A percentile compares a stretch with the other conserved stretches of the same genome.
phyloP scores from a whole-genome alignment of 1,139 yeast genomes.

The Taphrina pruni region DNA sequence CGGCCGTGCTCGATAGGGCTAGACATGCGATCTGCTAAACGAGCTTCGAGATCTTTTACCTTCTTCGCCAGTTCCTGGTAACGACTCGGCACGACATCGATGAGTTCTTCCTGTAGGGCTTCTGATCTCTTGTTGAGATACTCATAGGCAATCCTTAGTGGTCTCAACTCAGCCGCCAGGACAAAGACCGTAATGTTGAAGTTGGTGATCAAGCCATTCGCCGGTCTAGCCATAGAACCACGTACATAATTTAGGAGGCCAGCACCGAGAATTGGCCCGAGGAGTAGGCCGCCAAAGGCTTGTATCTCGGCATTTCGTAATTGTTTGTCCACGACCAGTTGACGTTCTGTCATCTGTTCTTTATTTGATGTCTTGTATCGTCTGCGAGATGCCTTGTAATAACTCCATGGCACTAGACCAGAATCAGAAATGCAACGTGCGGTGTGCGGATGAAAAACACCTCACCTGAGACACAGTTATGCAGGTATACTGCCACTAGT shows the following conservation, averaged over 20 bases:
- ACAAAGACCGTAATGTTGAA: slow-evolving; percentile 45
- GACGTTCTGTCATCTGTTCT: slow-evolving; percentile 13
- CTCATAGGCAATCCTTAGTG: slow-evolving; percentile 27
- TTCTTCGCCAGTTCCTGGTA: slow-evolving; percentile 12
- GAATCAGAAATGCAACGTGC: neutral
- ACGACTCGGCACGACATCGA: slow-evolving; percentile 26
- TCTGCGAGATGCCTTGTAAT: slow-evolving; percentile 24
- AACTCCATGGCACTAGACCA: slow-evolving; percentile 31
- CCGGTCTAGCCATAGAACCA: slow-evolving; percentile 35
- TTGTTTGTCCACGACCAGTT: slow-evolving; percentile 5
- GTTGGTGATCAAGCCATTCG: slow-evolving; percentile 44
- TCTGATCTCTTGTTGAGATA: slow-evolving; percentile 28
- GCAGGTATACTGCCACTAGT: slow-evolving; percentile 37
- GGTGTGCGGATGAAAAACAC: neutral
- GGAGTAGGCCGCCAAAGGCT: slow-evolving; percentile 36
- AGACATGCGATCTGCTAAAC: slow-evolving; percentile 2
- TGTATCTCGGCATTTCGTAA: slow-evolving; percentile 22
- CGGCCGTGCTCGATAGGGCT: neutral
- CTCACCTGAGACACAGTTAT: slow-evolving; percentile 35
- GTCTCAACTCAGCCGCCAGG: slow-evolving; percentile 42
- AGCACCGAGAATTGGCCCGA: slow-evolving; percentile 45
- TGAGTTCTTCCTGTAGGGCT: slow-evolving; percentile 25
- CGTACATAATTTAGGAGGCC: slow-evolving; percentile 42
- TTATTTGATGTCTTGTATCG: slow-evolving; percentile 19
- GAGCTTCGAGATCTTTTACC: slow-evolving; percentile 8